Conservation (phyloP, 257 asterid species). For the Rehmannia glutinosa region DNA sequence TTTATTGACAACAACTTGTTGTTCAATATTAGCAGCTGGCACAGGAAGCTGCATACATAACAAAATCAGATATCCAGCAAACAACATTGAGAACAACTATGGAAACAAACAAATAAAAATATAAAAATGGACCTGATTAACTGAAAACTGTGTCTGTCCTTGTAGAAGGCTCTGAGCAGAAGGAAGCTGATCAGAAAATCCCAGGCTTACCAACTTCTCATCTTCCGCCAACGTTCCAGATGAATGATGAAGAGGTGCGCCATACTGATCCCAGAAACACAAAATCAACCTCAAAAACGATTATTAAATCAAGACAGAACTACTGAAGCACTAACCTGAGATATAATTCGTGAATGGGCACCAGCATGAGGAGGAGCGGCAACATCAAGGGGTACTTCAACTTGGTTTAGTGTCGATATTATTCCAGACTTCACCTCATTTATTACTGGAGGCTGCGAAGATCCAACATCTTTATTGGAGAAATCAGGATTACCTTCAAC, state of each 20-base stretch:
- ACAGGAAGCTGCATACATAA: conserved; percentile 55
- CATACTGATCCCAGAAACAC: conserved; percentile 47
- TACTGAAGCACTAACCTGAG: conserved; percentile 53
- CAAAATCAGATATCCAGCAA: conserved; percentile 11
- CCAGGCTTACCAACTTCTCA: conserved; percentile 70
- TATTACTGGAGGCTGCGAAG: conserved; percentile 61
- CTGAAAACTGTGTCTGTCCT: conserved; percentile 65
- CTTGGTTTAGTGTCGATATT: conserved; percentile 60
- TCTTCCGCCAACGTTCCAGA: conserved; percentile 71
- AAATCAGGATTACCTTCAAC: conserved; percentile 97
- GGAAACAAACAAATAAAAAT: conserved; percentile 10
- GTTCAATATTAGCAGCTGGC: conserved; percentile 77
- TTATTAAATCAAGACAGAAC: conserved; percentile 1
- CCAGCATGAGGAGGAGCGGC: conserved; percentile 52
- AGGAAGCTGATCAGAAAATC: conserved; percentile 83
- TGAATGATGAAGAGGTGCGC: conserved; percentile 57
- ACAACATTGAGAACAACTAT: neutral
- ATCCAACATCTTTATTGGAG: conserved; percentile 76
- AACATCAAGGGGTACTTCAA: conserved; percentile 67
- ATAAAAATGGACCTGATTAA: conserved; percentile 54
- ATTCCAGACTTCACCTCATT: conserved; percentile 73
- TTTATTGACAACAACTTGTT: conserved; percentile 78
- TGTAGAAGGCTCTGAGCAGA: conserved; percentile 62
- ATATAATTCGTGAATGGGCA: conserved; percentile 59
- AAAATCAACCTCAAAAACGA: conserved; percentile 14